Conservation (phyloP, 2,329 filamentous ascomycete genomes). For the Aulographum hederae region DNA sequence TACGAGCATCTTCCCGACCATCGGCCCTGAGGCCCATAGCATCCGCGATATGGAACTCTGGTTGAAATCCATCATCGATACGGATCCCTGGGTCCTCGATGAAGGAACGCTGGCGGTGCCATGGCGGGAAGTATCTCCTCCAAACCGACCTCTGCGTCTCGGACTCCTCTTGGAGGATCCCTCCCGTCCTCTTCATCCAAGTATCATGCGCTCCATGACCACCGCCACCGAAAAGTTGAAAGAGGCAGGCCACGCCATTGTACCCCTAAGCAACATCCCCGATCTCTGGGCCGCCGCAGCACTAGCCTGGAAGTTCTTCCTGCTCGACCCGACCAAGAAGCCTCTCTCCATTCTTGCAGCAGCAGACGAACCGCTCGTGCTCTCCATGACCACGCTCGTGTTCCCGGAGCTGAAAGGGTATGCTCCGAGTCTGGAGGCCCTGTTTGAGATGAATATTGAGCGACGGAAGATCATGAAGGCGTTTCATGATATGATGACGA, state of each 20-base stretch:
- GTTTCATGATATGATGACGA: conserved; percentile 24
- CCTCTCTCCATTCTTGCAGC: conserved; percentile 14
- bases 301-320: conserved; percentile 24
- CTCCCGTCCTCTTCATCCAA: conserved; percentile 31
- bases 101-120: conserved; percentile 21
- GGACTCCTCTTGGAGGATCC: conserved; percentile 19
- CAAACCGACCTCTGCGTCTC: conserved; percentile 4
- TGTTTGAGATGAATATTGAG: conserved; percentile 24
- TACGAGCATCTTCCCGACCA: conserved; percentile 16
- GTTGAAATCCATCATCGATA: conserved; percentile 21
- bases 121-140: conserved; percentile 21
- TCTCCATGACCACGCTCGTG: conserved; percentile 16
- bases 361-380: conserved; percentile 25
- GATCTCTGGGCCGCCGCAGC: conserved; percentile 14
- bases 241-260: conserved; percentile 26
- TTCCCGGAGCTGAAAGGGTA: conserved; percentile 15
- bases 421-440: conserved; percentile 17
- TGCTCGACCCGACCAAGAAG: conserved; percentile 18
- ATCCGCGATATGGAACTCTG: conserved; percentile 22
- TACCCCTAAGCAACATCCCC: conserved; percentile 15
- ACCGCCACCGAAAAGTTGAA: conserved; percentile 20
- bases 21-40: conserved; percentile 24
- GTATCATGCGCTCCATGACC: conserved; percentile 27
- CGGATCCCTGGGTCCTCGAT: conserved; percentile 28
- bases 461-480: conserved; percentile 15